These are phyloP conservation scores for Eucalyptus erythrocorys DNA, from an alignment of 345 rosid species.

Conservation along the genomic window DNA sequence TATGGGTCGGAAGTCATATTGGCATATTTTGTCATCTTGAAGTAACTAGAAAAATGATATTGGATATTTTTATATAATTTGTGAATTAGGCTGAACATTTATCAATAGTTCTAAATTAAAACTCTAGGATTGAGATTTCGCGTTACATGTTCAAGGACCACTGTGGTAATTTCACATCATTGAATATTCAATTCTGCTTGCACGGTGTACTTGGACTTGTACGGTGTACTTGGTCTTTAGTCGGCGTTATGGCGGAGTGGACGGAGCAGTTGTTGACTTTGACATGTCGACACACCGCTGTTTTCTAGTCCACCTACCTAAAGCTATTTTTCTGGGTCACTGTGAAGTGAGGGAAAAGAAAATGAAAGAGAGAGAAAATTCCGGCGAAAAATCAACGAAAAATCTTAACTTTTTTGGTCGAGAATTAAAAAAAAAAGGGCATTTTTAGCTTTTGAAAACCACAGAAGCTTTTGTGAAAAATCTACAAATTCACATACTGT, in stretches of 20 bases:
- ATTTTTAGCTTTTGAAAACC: not conserved
- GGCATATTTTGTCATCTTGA: not conserved
- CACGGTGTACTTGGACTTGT: not conserved
- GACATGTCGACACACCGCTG: not conserved
- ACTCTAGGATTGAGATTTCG: rapidly evolving
- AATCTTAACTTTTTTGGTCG: not conserved
- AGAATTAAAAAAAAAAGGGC: not conserved
- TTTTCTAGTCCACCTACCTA: not conserved
- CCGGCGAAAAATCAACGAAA: not conserved
- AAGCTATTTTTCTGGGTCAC: not conserved
- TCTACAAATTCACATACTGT: not conserved
- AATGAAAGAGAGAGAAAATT: not conserved
- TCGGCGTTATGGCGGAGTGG: not conserved
- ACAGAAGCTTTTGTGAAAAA: not conserved
- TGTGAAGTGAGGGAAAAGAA: not conserved
- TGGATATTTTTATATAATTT: rapidly evolving
- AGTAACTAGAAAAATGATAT: not conserved
- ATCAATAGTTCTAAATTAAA: rapidly evolving
- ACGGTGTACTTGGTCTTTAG: not conserved
- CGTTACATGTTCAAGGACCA: rapidly evolving
- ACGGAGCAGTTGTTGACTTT: not conserved
- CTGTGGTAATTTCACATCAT: rapidly evolving
- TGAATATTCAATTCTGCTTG: not conserved
- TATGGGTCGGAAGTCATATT: rapidly evolving
- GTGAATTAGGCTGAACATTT: rapidly evolving